These are phyloP conservation scores for Guillardia theta DNA, from an alignment of 78 protist species.

Conservation along the genomic window DNA sequence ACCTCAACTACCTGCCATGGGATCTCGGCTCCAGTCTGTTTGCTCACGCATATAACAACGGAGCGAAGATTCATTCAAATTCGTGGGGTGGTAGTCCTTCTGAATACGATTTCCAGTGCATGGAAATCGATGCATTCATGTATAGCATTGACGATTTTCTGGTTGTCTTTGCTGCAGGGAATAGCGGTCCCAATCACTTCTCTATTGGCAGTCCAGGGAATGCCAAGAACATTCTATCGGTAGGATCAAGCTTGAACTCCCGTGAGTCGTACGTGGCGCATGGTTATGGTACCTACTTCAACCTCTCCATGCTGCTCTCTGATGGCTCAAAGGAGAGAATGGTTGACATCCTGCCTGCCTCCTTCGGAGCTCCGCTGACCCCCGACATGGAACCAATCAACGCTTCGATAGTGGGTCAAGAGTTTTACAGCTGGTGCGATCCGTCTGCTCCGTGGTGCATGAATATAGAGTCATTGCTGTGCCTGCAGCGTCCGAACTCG, in stretches of 20 bases:
- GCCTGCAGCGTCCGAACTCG: too few relatives aligned
- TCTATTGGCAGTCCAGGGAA: neutral
- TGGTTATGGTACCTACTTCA: too few relatives aligned
- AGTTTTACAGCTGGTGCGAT: too few relatives aligned
- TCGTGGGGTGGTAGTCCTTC: constrained; percentile 31
- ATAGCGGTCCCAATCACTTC: neutral
- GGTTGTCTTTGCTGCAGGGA: neutral
- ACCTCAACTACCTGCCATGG: neutral
- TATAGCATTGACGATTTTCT: neutral
- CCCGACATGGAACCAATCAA: too few relatives aligned
- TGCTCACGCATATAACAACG: neutral
- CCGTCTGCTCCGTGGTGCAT: too few relatives aligned
- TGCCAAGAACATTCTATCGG: constrained; percentile 8
- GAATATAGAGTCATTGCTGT: too few relatives aligned
- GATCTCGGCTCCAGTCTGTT: constrained; percentile 31
- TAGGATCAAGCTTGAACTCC: neutral
- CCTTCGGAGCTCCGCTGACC: too few relatives aligned
- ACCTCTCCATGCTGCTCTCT: too few relatives aligned
- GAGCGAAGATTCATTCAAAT: constrained; percentile 37
- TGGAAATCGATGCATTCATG: neutral
- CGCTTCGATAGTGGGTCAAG: too few relatives aligned
- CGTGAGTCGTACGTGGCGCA: neutral
- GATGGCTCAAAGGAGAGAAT: too few relatives aligned
- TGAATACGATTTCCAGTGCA: neutral
- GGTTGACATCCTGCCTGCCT: too few relatives aligned